Evolutionary conservation across 768 basidiomycete species (phyloP).

Genomic region (Lactarius quietus): DNA sequence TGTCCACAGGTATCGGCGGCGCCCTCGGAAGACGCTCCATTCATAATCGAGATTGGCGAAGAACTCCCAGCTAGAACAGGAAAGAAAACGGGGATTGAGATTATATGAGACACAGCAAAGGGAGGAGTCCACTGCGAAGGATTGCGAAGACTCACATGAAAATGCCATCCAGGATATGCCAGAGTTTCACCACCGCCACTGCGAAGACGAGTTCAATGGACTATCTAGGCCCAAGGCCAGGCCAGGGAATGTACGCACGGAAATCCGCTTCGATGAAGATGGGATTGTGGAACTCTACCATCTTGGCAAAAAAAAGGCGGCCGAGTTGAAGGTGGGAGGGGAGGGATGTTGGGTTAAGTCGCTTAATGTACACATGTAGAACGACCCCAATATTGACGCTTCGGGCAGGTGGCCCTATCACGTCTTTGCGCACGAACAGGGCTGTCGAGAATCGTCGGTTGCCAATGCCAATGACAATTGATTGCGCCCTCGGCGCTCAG

Average conservation of each 20-base stretch:
- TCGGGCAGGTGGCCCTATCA: neutral
- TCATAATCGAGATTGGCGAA: neutral
- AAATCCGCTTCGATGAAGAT: neutral
- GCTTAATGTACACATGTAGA: too few species aligned
- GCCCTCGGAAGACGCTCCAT: neutral
- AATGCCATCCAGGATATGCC: conserved; percentile 5
- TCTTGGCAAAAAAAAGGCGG: neutral
- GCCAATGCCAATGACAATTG: neutral
- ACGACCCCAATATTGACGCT: neutral
- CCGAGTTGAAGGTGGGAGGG: neutral
- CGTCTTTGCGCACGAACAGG: too few species aligned
- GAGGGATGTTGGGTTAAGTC: too few species aligned
- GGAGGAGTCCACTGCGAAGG: too few species aligned
- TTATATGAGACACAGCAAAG: too few species aligned
- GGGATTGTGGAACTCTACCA: conserved; percentile 6
- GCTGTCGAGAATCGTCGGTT: neutral
- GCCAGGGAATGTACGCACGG: neutral
- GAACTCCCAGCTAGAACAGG: neutral
- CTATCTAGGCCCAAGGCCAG: neutral
- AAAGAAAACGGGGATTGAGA: neutral
- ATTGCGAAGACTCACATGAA: neutral
- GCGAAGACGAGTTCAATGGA: too few species aligned
- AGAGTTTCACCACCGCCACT: conserved; percentile 4
- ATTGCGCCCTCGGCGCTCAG: neutral
- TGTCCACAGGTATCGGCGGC: conserved; percentile 10